Evolutionary conservation across 2,329 filamentous ascomycete species (phyloP).

Genomic region (Incumbomyces lentus): DNA sequence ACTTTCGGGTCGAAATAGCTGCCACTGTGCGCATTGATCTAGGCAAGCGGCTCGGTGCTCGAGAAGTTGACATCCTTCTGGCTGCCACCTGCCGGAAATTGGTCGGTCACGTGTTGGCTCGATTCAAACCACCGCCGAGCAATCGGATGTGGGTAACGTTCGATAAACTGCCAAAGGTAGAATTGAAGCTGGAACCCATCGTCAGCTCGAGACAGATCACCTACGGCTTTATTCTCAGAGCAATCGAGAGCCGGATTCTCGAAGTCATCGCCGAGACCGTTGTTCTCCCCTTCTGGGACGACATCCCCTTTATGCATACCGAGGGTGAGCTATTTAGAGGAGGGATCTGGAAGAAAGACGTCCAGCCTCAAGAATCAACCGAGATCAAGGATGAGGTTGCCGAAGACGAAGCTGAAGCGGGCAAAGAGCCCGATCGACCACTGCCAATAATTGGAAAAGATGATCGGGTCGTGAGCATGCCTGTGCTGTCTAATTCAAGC

Average conservation of each 20-base stretch:
- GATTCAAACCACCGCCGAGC: conserved; percentile 88
- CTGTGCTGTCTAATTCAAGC: conserved; percentile 25
- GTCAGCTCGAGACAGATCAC: conserved; percentile 93
- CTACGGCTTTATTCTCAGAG: conserved; percentile 78
- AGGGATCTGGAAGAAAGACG: conserved; percentile 59
- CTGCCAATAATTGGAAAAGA: conserved; percentile 19
- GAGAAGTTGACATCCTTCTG: conserved; percentile 80
- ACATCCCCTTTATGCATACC: conserved; percentile 81
- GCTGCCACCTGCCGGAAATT: conserved; percentile 76
- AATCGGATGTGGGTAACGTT: conserved; percentile 96
- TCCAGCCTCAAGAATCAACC: conserved; percentile 15
- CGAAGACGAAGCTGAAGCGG: conserved; percentile 23
- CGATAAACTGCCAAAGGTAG: conserved; percentile 84
- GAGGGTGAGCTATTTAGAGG: conserved; percentile 68
- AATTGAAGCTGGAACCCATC: conserved; percentile 88
- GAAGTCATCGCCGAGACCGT: conserved; percentile 88
- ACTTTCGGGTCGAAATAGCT: conserved; percentile 78
- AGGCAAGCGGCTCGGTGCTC: conserved; percentile 74
- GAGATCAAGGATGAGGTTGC: conserved; percentile 24
- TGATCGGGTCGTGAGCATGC: conserved; percentile 28
- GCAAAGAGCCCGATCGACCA: conserved; percentile 12
- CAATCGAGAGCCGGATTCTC: conserved; percentile 90
- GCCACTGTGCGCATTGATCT: conserved; percentile 90
- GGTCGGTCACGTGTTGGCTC: conserved; percentile 73
- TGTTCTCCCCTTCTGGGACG: conserved; percentile 91